Evolutionary conservation across 495 filamentous ascomycete species (phyloP), one percentile per base, ranked within the genome.

Genomic region (Amniculicola lignicola): DNA sequence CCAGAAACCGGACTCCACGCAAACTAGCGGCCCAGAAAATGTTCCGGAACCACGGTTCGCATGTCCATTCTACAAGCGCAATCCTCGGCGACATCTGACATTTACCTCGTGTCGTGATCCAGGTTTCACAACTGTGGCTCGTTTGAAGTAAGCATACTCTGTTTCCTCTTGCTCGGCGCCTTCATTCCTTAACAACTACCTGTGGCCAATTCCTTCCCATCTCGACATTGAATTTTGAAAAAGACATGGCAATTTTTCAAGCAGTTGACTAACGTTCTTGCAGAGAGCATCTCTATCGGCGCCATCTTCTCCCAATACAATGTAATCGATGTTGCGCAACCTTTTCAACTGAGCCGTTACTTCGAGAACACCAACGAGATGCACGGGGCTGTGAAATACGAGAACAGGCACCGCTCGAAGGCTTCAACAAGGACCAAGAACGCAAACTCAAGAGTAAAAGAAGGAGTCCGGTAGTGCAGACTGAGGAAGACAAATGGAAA

Each of bases 401-500:
- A n/a, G 55, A 59, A 28, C 55, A 59, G 25, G 41, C 47, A 7
- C 55, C 55, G 0, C 33, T 46, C 6, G 55, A 59, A 59, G 55
- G 55, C 2, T 59, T 59, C 48, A 41, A 59, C 22, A 59, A 59
- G 18, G 55, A 59, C 23, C 55, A 59, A 45, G 55, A 59, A 21
- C 4, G 55, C 18, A 51, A 53, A 35, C 37, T 59, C 22, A 59
- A 59, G 40, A 59, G 55, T 31, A 59, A 59, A 27, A 59, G 47
- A 22, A 25, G 55, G 11, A 59, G 47, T 24, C 48, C 46, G 10
- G 55, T 51, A 4, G 40, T 25, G 16, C 48, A 37, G 29, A 50
- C 27, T 15, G 55, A 59, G 31, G 55, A 59, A 37, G 55, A 59
- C n/a, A 59, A 59, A 23, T 59, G 55, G 55, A 59, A 59, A 25